These are phyloP conservation scores for Dactylellina drechsleri DNA, from an alignment of 2,329 filamentous ascomycete species.

Conservation along the genomic window DNA sequence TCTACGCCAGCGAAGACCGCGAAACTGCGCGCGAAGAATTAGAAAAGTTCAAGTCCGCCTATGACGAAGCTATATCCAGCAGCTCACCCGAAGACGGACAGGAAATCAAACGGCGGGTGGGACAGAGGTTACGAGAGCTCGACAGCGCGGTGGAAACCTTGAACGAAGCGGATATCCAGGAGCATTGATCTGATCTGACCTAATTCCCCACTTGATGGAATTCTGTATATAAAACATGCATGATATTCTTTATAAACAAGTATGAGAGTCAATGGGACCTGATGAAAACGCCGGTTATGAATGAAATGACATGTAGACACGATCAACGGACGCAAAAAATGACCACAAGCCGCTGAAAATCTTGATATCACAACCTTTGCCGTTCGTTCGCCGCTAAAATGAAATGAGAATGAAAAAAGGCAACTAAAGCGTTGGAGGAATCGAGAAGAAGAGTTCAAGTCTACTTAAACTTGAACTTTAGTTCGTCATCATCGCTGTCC, in stretches of 20 bases:
- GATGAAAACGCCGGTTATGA: too few species aligned
- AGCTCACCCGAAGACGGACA: slow-evolving; percentile 63
- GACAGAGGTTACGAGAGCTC: slow-evolving; percentile 67
- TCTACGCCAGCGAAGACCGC: slow-evolving; percentile 68
- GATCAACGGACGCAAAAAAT: background rate
- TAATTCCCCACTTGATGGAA: background rate
- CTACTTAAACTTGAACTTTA: slow-evolving; percentile 58
- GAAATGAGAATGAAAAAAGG: background rate
- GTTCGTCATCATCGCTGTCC: slow-evolving; percentile 58
- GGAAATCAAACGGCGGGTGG: slow-evolving; percentile 67
- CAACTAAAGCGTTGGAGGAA: background rate
- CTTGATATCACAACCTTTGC: background rate
- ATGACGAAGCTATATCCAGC: slow-evolving; percentile 63
- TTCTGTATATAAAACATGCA: slow-evolving; percentile 16
- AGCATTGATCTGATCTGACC: slow-evolving; percentile 59
- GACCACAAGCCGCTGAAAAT: too few species aligned
- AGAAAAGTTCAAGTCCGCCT: slow-evolving; percentile 65
- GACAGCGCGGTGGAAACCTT: slow-evolving; percentile 66
- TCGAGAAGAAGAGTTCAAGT: slow-evolving; percentile 13
- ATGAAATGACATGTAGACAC: background rate
- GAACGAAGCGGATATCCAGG: slow-evolving; percentile 66
- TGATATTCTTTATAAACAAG: background rate
- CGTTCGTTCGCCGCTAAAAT: slow-evolving; percentile 7
- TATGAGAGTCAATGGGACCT: background rate
- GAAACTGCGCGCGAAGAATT: slow-evolving; percentile 68